Base-by-base conservation (phyloP, 306 rosid species). In the Medicago ruthenica region DNA sequence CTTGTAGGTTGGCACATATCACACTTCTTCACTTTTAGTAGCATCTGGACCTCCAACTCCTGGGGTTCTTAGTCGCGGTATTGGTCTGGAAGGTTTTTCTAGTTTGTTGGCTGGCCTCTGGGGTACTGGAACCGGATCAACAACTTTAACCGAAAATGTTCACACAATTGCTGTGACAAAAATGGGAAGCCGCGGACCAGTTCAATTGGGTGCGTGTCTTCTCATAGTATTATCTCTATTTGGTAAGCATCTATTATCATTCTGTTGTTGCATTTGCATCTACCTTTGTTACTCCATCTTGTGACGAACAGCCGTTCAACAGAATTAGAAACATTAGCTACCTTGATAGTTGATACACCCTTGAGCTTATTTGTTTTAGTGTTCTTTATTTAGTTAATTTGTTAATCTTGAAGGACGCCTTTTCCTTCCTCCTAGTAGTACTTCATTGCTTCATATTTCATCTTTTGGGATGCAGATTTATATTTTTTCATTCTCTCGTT, bases 131-230 rank as follows among this genome's bases (percentile, higher is more conserved):
- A 89, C 93, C 4, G 99, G 97, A 48, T 92, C 96, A 50, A 85
- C 97, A 18, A 92, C 98, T 65, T 84, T 96, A 65, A 92, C 99
- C 17, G 99, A 96, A 87, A 96, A 96, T 79, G 89, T 92, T 47
- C 99, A 96, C 83, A 96, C 99, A 47, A 85, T 96, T 83, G 99
- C 99, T 20, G 98, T 90, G 76, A 92, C 99, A 68, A 96, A 92
- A 93, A 92, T 96, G 98, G 99, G 99, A 89, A 96, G 99, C 82
- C 99, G 98, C 67, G 86, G 91, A 85, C 97, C 97, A 62, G 97
- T 96, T 84, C 98, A 89, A 81, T 50, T 94, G 40, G 98, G 98
- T 40, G 98, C 98, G 50, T 86, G 85, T 53, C 5, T 87, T 72
- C 83, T 94, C 84, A 90, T 94, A 40, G 83, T 90, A 59, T 70